Evolutionary conservation across 208 protist species (phyloP).

Genomic region (Porcisia hertigi): DNA sequence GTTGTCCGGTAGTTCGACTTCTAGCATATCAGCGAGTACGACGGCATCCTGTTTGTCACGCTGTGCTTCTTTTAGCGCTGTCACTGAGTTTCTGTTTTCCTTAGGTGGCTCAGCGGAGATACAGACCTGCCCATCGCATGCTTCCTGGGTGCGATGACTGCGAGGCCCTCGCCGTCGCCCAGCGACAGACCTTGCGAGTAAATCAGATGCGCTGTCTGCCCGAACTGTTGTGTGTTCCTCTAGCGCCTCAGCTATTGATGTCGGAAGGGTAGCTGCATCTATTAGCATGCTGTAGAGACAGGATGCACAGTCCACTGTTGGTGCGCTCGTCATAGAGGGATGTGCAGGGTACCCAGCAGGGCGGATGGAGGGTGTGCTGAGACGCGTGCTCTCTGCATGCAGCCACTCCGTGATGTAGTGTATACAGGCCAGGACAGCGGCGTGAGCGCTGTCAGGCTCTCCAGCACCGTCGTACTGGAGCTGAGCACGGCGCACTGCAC

Average conservation of each 20-base stretch:
- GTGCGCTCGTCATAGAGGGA: not conserved
- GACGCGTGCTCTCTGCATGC: not conserved
- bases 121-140: not conserved
- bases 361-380: not conserved
- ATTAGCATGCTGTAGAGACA: constrained; percentile 18
- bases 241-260: constrained; percentile 10
- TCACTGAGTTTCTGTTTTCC: not conserved
- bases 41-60: not conserved
- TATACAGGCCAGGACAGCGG: constrained; percentile 22
- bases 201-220: constrained; percentile 15
- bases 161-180: constrained; percentile 3
- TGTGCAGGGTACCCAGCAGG: not conserved
- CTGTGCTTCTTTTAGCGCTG: not conserved
- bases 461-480: constrained; percentile 23
- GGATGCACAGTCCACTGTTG: constrained; percentile 2
- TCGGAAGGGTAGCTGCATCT: constrained; percentile 16
- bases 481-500: not conserved
- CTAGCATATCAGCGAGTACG: constrained; percentile 13
- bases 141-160: not conserved
- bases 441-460: constrained; percentile 23
- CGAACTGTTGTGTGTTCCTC: constrained; percentile 20
- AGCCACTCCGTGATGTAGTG: constrained; percentile 15
- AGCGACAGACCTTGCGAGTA: constrained; percentile 15
- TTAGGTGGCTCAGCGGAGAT: not conserved
- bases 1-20: constrained; percentile 28